Percentiles rank a stretch among this genome's conserved stretches.
These are phyloP conservation scores for Termitomyces sp. DNA, from an alignment of 768 basidiomycete species.

Conservation along the genomic window DNA sequence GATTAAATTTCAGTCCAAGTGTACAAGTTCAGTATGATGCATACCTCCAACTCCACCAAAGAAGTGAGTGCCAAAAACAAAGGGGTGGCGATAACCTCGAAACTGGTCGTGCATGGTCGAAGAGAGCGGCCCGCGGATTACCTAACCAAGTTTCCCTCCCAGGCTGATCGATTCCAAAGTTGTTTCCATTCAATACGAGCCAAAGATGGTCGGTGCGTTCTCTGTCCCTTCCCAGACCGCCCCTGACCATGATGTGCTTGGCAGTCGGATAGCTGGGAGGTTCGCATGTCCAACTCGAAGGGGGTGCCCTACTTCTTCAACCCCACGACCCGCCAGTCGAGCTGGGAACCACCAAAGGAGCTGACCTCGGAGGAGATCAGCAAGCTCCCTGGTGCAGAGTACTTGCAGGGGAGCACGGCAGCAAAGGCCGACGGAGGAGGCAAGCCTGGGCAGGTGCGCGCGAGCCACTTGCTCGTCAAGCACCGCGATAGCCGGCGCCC, in stretches of 20 bases:
- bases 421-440: slow-evolving; percentile 6
- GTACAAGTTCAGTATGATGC: neutral
- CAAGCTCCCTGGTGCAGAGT: slow-evolving; percentile 62
- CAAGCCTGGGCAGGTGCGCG: slow-evolving; percentile 62
- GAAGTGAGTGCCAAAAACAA: slow-evolving; percentile 37
- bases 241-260: neutral
- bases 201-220: neutral
- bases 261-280: slow-evolving; percentile 55
- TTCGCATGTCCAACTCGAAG: slow-evolving; percentile 79
- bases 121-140: neutral
- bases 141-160: neutral
- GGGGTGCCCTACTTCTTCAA: slow-evolving; percentile 89
- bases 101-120: slow-evolving; percentile 16
- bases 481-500: slow-evolving; percentile 76
- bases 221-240: neutral
- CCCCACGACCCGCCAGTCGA: slow-evolving; percentile 57
- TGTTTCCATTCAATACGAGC: neutral
- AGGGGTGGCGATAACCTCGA: slow-evolving; percentile 45
- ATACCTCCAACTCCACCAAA: slow-evolving; percentile 41
- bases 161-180: neutral
- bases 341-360: slow-evolving; percentile 71
- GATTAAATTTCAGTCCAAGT: neutral
- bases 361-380: slow-evolving; percentile 57
- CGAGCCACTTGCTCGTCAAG: slow-evolving; percentile 95
- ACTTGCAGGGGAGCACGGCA: slow-evolving; percentile 21